Evolutionary conservation across 257 asterid species (phyloP), one percentile per base, ranked within the genome.

Genomic region (Solanum tarapatanum): DNA sequence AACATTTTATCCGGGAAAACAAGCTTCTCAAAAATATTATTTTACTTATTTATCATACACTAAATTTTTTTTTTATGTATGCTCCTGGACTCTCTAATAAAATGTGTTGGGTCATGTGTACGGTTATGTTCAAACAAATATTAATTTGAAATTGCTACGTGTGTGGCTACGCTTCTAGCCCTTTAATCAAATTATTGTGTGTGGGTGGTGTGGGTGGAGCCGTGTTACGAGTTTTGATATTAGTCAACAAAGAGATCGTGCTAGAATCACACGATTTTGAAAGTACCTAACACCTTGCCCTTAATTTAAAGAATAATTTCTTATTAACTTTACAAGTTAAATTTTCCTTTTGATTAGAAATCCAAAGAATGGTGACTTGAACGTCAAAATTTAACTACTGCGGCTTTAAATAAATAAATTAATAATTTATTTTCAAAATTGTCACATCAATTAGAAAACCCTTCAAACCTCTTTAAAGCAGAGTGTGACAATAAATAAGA

Each of bases 181-280:
- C 7, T 28, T n/a, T 64, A 64, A 64, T 3, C 32, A 64, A 64
- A 64, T 64, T 62, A 62, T 62, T 10, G 7, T n/a, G 30, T 8
- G 30, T 4, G 58, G 0, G 19, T 11, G 0, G 58, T 0, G 51
- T 11, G 28, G 30, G 24, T 1, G 5, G 17, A 64, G 7, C 5
- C 2, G 7, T 2, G 14, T 64, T 64, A 8, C 32, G 3, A n/a
- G 0, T n/a, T 64, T 64, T 13, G 9, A 69, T 69, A 30, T 28
- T 68, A 68, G 35, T 26, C 6, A 26, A 68, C 0, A 68, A 26
- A 28, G 11, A 0, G 0, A 28, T 12, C 11, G 11, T 28, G 21
- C 23, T 26, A 26, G 23, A 64, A 64, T 11, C 9, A 68, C 9
- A 13, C 0, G 2, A 70, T 26, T 30, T 8, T 0, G 0, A 0